Evolutionary conservation across 495 filamentous ascomycete genomes (phyloP), one percentile per base, ranked within the genome.

Genomic region (Penicillium ucsense): DNA sequence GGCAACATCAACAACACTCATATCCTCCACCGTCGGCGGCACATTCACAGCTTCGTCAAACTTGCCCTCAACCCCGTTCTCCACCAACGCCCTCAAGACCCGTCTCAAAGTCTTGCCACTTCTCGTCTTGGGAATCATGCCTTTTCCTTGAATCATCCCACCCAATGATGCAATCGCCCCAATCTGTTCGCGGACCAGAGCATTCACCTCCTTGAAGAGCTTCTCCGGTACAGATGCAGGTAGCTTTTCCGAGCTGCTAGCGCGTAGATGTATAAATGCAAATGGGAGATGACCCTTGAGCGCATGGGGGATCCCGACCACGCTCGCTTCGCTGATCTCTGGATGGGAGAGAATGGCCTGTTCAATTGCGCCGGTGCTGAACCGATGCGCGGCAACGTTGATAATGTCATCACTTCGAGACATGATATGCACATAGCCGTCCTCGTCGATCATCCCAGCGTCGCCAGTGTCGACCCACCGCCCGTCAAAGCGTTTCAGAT

Each of bases 251-350:
- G 2, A 3, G n/a, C 40, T 63, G 1, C 65, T 69, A 3, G 67
- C 73, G 33, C 56, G 60, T 0, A 79, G 73, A 0, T 82, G 81
- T 46, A 94, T 72, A 56, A 96, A 92, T 8, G 89, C 90, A 55
- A 96, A 94, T 1, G 90, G 90, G 5, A 95, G 76, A 55, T 91
- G 86, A 38, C 90, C 90, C 63, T 96, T 96, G 5, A 95, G 68
- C 0, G 76, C 53, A 54, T 95, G 89, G 0, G 91, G 91, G 45
- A 94, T 83, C 27, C 85, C 83, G 10, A 96, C 80, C 0, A 95
- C 86, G 54, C 85, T 87, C 31, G 82, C 85, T 71, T 96, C 90
- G 10, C 79, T 83, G 31, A 96, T 77, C 4, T 62, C 63, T 0
- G 85, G 84, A 60, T 94, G 89, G 3, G 81, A 82, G 4, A 88